Base-by-base conservation (phyloP, 2,329 filamentous ascomycete genomes). In the Grosmannia clavigera region DNA sequence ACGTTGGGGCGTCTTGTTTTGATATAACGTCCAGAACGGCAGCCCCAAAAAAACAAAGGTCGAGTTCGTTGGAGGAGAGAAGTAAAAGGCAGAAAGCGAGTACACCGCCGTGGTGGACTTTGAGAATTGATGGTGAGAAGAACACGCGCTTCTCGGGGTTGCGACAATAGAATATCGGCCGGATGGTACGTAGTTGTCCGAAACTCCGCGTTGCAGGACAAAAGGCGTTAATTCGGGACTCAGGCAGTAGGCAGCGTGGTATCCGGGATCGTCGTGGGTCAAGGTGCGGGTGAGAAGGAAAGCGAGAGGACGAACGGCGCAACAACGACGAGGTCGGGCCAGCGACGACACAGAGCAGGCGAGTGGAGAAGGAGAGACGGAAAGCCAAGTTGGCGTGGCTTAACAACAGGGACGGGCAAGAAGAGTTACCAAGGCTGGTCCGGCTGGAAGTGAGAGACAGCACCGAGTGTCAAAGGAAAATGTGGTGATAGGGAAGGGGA, bases 281-380 rank as follows among this genome's bases (percentile, higher is more conserved):
- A 25, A 10, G 12, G n/a, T 16, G 31, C 5, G 12, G 35, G 25
- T 19, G 31, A 38, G 54, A 9, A 56, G 38, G 12, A 14, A 40
- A 40, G 38, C n/a, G 22, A 38, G 33, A 40, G 14, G 33, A 56
- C 16, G 54, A 56, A 25, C 25, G 52, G 58, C 55, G 59, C 55
- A 55, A 55, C 19, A 38, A 50, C 52, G 27, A 60, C 55, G n/a
- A 55, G 38, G 59, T 60, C 59, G 59, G 59, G 59, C 59, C 59
- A 46, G 59, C 53, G 57, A 55, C 51, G 31, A 57, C 38, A 43
- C 48, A 57, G 16, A 29, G 25, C 53, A n/a, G 50, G 51, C n/a
- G 22, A 46, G 57, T 31, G 16, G 53, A 43, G 25, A 46, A n/a
- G 55, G 38, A 57, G 35, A 31, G 55, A 48, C 35, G 55, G 51